Base-by-base conservation (phyloP, 2,329 filamentous ascomycete species). In the Hymenoscyphus occultus region DNA sequence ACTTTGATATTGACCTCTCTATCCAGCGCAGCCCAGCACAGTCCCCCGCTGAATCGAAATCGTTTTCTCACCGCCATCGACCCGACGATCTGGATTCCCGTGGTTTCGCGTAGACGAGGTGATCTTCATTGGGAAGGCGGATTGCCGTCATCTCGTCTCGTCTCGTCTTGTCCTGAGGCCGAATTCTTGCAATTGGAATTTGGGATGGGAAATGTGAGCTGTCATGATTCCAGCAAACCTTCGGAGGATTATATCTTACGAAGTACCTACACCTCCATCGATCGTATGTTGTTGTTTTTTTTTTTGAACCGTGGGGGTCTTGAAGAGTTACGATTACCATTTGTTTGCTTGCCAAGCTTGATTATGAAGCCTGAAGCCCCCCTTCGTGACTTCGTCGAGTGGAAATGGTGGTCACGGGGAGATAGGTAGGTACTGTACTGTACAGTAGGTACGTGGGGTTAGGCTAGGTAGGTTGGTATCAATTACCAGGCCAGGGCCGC, bases 251-350 rank as follows among this genome's bases (percentile, higher is more conserved):
- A 22, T 22, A 22, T 22, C 22, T 7, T 51, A 19, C 7, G 19
- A 22, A 16, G 13, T 10, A 9, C 10, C 12, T n/a, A 51, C 9
- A 22, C 45, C 45, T n/a, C 22, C 22, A 22, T 51, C 45, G 10
- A 51, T 51, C 45, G 45, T 51, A 51, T 51, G 45, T 51, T n/a
- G n/a, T n/a, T n/a, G n/a, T n/a, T n/a, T 51, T 35, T 35, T 35
- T 35, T 35, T 35, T 35, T 35, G 5, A 5, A 35, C 32, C 9
- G 45, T 51, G 45, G 45, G 45, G 45, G 16, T 51, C 14, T 10
- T 19, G 45, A 22, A 7, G 7, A 51, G 45, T 51, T 22, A 51
- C n/a, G 45, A 51, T 22, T 51, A 51, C n/a, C 45, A 51, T 51
- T n/a, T 51, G 9, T 51, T 51, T 51, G 19, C 45, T 51, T 51